Evolutionary conservation across 164 flowering plant genomes (phyloP).

Genomic region (Nymphaea colorata): DNA sequence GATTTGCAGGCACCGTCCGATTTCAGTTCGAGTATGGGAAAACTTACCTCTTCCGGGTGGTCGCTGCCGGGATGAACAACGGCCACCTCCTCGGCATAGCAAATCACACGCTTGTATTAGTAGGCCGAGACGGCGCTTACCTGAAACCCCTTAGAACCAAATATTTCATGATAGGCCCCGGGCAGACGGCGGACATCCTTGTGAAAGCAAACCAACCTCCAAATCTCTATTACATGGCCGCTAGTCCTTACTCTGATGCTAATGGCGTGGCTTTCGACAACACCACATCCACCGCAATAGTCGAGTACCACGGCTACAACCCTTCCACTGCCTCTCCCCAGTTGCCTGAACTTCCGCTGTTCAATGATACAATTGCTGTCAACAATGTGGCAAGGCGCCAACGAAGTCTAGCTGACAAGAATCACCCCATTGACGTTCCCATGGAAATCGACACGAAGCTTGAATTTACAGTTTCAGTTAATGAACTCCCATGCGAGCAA

Average conservation of each 20-base stretch:
- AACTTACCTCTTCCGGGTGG: constrained; percentile 11
- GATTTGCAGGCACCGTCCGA: constrained; percentile 6
- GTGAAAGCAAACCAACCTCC: constrained; percentile 11
- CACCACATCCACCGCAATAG: constrained; percentile 19
- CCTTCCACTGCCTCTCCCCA: background rate
- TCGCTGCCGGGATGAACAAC: constrained; percentile 10
- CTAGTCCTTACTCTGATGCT: constrained; percentile 12
- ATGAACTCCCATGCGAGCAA: constrained; percentile 5
- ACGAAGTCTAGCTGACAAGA: constrained; percentile 13
- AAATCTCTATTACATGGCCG: constrained; percentile 19
- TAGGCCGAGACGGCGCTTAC: constrained; percentile 13
- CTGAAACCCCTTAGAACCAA: constrained; percentile 9
- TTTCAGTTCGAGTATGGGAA: constrained; percentile 5
- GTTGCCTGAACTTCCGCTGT: constrained; percentile 6
- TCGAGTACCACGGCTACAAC: constrained; percentile 9
- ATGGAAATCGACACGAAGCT: constrained; percentile 3
- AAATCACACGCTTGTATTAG: constrained; percentile 11
- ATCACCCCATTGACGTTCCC: constrained; percentile 20
- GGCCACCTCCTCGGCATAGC: constrained; percentile 12
- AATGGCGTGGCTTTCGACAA: constrained; percentile 5
- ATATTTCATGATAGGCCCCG: constrained; percentile 16
- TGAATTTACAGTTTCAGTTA: constrained; percentile 6
- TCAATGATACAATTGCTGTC: constrained; percentile 6
- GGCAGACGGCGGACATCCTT: constrained; percentile 18
- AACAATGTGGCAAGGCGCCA: constrained; percentile 4